phyloP scores from a whole-genome alignment of 768 basidiomycete species.

The Neoboletus brunneissimus region DNA sequence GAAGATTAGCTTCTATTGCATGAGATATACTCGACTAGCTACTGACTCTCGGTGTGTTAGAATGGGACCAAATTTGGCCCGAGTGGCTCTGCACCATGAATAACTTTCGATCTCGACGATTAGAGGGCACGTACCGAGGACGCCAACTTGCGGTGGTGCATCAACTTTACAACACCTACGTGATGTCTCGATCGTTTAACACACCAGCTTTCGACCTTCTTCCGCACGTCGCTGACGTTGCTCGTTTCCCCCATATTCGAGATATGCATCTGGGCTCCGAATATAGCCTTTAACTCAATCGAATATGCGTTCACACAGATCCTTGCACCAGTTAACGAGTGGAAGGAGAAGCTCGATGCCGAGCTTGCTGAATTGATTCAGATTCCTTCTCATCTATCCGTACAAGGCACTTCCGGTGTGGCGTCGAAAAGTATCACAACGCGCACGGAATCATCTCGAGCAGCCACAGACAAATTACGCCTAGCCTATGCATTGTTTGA shows the following conservation, averaged over 20 bases:
- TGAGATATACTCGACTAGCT: not conserved
- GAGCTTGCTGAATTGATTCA: not conserved
- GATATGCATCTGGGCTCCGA: not conserved
- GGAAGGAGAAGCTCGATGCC: not conserved
- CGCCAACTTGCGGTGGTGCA: constrained; percentile 1
- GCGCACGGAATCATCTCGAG: not conserved
- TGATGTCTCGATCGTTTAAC: not conserved
- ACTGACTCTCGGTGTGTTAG: not conserved
- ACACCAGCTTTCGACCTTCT: constrained; percentile 1
- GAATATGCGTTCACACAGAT: not conserved
- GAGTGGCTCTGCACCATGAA: constrained; percentile 4
- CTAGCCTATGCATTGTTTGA: not conserved
- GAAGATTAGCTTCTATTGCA: not conserved
- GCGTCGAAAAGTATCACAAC: not conserved
- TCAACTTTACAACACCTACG: constrained; percentile 2
- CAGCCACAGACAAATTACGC: not conserved
- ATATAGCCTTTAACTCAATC: no score
- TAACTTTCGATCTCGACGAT: not conserved
- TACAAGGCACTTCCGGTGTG: not conserved
- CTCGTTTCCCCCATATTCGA: not conserved
- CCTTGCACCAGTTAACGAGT: not conserved
- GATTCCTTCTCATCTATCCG: not conserved
- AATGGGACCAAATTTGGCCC: constrained; percentile 13
- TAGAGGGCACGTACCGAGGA: not conserved
- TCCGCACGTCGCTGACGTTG: constrained; percentile 4